phyloP scores from a whole-genome alignment of 2,329 filamentous ascomycete genomes.

The Colletotrichum sp. region DNA sequence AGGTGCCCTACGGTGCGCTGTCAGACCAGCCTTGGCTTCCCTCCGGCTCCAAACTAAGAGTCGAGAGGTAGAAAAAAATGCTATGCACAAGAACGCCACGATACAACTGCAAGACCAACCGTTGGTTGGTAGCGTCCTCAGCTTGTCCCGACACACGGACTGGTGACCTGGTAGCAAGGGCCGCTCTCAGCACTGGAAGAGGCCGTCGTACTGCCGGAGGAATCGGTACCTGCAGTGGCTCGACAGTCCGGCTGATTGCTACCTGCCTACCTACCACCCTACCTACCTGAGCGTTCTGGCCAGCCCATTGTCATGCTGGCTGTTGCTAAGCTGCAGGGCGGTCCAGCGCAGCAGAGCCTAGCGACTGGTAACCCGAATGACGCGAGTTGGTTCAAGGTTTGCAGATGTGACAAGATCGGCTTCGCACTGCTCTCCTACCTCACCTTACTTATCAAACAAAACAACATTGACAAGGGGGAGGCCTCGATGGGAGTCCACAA shows the following conservation, averaged over 20 bases:
- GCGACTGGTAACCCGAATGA: not conserved
- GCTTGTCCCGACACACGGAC: constrained; percentile 1
- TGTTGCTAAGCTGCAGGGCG: not conserved
- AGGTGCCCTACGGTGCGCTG: constrained; percentile 1
- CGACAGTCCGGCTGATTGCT: constrained; percentile 4
- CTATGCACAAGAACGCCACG: not conserved
- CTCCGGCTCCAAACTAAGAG: not conserved
- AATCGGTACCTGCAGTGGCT: constrained; percentile 14
- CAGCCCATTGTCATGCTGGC: not conserved
- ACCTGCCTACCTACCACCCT: not conserved
- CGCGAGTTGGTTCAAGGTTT: constrained; percentile 5
- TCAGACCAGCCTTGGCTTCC: constrained; percentile 1
- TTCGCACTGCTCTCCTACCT: not conserved
- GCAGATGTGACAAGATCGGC: constrained; percentile 4
- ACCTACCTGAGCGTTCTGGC: not conserved
- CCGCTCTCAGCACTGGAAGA: not conserved
- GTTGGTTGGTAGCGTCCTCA: not conserved
- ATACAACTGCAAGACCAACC: not conserved
- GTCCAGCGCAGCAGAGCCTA: not conserved
- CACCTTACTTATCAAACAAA: constrained; percentile 5
- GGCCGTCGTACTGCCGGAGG: constrained; percentile 13
- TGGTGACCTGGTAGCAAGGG: constrained; percentile 6
- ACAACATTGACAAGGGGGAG: not conserved
- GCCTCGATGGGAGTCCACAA: not conserved
- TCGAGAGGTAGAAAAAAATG: not conserved